Conservation (phyloP, 768 basidiomycete genomes). For the Mycena galericulata region DNA sequence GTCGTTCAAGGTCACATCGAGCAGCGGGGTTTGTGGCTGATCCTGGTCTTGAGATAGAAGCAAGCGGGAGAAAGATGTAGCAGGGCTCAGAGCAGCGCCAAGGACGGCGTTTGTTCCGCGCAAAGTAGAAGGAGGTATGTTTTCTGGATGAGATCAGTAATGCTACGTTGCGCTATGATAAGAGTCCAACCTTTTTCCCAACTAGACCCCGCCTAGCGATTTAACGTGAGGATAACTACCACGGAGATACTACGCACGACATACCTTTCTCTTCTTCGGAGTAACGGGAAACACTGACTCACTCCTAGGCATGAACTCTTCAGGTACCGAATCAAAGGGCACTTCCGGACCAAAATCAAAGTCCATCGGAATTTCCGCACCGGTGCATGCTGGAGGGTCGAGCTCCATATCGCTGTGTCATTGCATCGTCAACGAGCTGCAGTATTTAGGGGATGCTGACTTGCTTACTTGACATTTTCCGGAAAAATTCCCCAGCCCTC, state of each 20-base stretch:
- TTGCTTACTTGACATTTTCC: slow-evolving; percentile 33
- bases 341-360: slow-evolving; percentile 39
- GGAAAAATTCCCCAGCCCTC: slow-evolving; percentile 70
- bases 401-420: slow-evolving; percentile 15
- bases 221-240: neutral
- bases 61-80: slow-evolving; percentile 53
- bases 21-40: slow-evolving; percentile 39
- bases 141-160: slow-evolving; percentile 32
- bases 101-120: slow-evolving; percentile 14
- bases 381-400: slow-evolving; percentile 30
- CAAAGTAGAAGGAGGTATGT: slow-evolving; percentile 29
- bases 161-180: neutral
- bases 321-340: slow-evolving; percentile 15
- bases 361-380: slow-evolving; percentile 42
- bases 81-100: slow-evolving; percentile 40
- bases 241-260: neutral
- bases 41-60: slow-evolving; percentile 55
- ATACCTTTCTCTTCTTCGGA: slow-evolving; percentile 37
- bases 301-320: neutral
- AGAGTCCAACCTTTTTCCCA: slow-evolving; percentile 28
- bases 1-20: slow-evolving; percentile 45
- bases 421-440: neutral
- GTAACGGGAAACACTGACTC: slow-evolving; percentile 20
- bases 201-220: slow-evolving; percentile 21
- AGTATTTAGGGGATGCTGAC: neutral